phyloP scores from a whole-genome alignment of 164 flowering plant species.

The Chimonanthus salicifolius region DNA sequence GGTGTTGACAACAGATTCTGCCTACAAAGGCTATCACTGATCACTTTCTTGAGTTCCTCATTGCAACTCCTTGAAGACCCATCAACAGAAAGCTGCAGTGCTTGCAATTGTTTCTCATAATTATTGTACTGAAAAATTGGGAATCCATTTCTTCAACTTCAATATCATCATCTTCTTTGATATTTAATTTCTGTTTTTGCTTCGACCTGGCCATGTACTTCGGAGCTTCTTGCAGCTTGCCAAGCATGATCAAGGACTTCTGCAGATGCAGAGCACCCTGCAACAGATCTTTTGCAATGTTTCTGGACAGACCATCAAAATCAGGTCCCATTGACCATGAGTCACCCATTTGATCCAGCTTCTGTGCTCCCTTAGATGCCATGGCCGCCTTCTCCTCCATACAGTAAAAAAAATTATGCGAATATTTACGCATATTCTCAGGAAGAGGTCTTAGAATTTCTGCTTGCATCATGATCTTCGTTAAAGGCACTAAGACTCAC shows the following conservation, averaged over 20 bases:
- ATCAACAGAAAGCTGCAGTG: constrained; percentile 33
- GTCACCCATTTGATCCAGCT: constrained; percentile 54
- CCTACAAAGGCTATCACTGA: constrained; percentile 31
- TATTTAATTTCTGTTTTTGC: constrained; percentile 31
- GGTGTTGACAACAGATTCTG: constrained; percentile 44
- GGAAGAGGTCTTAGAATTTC: constrained; percentile 36
- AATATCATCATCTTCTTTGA: constrained; percentile 11
- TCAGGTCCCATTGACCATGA: constrained; percentile 49
- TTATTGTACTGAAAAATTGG: constrained; percentile 11
- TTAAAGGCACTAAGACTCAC: constrained; percentile 34
- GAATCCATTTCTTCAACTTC: constrained; percentile 20
- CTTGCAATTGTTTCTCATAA: constrained; percentile 18
- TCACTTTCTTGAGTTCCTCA: constrained; percentile 39
- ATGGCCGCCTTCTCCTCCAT: constrained; percentile 17
- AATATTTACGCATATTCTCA: constrained; percentile 16
- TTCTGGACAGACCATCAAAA: constrained; percentile 36
- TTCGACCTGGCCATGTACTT: constrained; percentile 33
- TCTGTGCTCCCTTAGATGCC: constrained; percentile 46
- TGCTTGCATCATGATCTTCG: constrained; percentile 77
- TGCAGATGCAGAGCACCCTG: constrained; percentile 81
- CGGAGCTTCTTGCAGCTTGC: constrained; percentile 69
- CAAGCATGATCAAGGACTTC: constrained; percentile 64
- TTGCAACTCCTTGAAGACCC: constrained; percentile 19
- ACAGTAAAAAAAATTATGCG: constrained; percentile 24
- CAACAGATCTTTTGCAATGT: constrained; percentile 56